Evolutionary conservation across 1,139 yeast genomes (phyloP), one percentile per base, ranked within the genome.

Genomic region (Zygoascus hellenicus): DNA sequence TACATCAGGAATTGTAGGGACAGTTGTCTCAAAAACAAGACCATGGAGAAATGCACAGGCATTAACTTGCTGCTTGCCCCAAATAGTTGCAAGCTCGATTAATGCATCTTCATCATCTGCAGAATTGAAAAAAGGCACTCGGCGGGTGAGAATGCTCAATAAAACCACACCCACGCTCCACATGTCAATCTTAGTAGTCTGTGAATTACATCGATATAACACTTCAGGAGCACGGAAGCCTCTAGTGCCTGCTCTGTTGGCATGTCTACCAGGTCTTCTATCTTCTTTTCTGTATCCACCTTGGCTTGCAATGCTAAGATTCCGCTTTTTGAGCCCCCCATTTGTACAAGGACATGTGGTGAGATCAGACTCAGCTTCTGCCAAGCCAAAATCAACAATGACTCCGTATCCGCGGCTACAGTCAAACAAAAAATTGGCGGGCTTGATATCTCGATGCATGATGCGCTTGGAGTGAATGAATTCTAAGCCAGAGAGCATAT

Each of bases 161-260:
- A 89, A 76, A 54, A 88, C 84, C 3, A 89, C 87, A 2, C 97
- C 97, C 0, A 90, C 95, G 2, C 96, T 83, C 97, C 97, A 89
- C 13, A 88, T 77, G 64, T 89, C 97, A 37, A 89, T 78, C 61
- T 83, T 83, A 32, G 87, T 78, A 7, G 84, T 75, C 67, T 90
- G 97, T 51, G 85, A 81, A 1, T 87, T 79, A 65, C 97, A 89
- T 63, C 88, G 88, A 66, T 89, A 77, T 50, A 90, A 69, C 2
- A 89, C 97, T 63, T 89, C 97, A 0, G 97, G 97, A 0, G 97
- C 96, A 55, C 97, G 75, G 62, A 89, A 89, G 0, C 97, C 97
- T 58, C 98, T 76, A 0, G 99, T 94, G 2, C 99, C 99, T 0
- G 98, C 98, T 58, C 99, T 80, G 61, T 92, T 92, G 1, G 97